Evolutionary conservation across 306 rosid genomes (phyloP).

Genomic region (Cicer cuneatum): DNA sequence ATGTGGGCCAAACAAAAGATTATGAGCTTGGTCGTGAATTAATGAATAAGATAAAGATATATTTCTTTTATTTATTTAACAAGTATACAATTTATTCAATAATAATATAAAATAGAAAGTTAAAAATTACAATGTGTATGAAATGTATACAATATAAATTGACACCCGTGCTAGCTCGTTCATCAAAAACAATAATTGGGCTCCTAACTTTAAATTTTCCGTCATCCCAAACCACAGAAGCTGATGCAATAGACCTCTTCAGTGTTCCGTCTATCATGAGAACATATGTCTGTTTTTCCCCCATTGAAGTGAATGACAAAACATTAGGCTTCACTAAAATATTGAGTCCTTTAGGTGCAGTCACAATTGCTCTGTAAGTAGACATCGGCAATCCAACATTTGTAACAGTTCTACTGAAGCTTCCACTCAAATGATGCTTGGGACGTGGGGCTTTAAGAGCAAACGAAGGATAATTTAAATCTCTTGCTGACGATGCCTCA

Average conservation of each 20-base stretch:
- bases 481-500: constrained; percentile 7
- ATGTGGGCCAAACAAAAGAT: too few relatives aligned
- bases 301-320: constrained; percentile 49
- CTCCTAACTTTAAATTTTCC: constrained; percentile 56
- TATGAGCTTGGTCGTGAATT: too few relatives aligned
- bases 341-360: constrained; percentile 42
- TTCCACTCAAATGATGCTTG: too few relatives aligned
- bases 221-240: constrained; percentile 60
- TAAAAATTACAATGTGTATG: too few relatives aligned
- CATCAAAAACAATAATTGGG: constrained; percentile 50
- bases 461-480: constrained; percentile 63
- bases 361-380: constrained; percentile 46
- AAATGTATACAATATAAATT: too few relatives aligned
- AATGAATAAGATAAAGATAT: too few relatives aligned
- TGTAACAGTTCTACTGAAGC: too few relatives aligned
- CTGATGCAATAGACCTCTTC: constrained; percentile 30
- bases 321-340: constrained; percentile 51
- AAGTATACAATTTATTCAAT: too few relatives aligned
- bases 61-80: too few relatives aligned
- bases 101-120: too few relatives aligned
- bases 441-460: constrained; percentile 36
- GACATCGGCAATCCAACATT: constrained; percentile 27
- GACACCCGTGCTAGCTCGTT: background rate
- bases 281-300: constrained; percentile 42
- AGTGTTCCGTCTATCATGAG: constrained; percentile 46